phyloP scores from a whole-genome alignment of 805 yeast species.

The Candida vartiovaarae region DNA sequence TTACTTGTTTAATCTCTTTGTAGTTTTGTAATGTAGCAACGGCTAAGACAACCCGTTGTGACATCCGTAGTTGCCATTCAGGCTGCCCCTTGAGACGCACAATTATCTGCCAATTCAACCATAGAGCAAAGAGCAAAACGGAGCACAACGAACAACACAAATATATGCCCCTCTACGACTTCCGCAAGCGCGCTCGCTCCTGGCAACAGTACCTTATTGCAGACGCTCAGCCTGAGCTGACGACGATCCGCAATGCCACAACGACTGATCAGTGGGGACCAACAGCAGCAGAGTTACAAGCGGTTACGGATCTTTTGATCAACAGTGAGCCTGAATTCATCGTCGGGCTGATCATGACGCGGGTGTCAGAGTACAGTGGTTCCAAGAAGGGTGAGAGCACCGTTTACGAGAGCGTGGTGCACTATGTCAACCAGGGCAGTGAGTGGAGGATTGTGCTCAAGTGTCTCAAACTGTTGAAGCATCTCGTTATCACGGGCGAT shows the following conservation, averaged over 20 bases:
- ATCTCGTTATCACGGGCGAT: conserved; percentile 20
- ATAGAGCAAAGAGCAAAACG: too few species aligned
- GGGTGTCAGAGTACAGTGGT: conserved; percentile 16
- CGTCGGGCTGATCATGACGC: conserved; percentile 24
- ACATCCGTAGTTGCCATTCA: too few species aligned
- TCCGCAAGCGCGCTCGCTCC: conserved; percentile 32
- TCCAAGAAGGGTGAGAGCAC: neutral
- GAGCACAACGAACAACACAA: neutral
- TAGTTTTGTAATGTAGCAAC: neutral
- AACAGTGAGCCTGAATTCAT: conserved; percentile 20
- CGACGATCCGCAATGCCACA: conserved; percentile 29
- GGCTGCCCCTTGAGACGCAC: too few species aligned
- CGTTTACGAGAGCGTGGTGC: conserved; percentile 13
- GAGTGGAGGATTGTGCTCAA: conserved; percentile 36
- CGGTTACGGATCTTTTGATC: conserved; percentile 15
- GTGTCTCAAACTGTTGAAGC: conserved; percentile 29
- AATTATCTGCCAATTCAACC: too few species aligned
- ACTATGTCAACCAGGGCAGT: conserved; percentile 32
- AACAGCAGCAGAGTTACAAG: conserved; percentile 34
- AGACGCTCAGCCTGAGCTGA: conserved; percentile 29
- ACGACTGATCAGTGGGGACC: conserved; percentile 51
- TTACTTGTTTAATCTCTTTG: neutral
- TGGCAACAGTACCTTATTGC: conserved; percentile 33
- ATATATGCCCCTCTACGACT: conserved; percentile 30
- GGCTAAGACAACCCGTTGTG: too few species aligned